A percentile compares a stretch with the other conserved stretches of the same genome.
These are phyloP conservation scores for Globisporangium paroecandrum DNA, from an alignment of 352 stramenopile species.

Conservation along the genomic window DNA sequence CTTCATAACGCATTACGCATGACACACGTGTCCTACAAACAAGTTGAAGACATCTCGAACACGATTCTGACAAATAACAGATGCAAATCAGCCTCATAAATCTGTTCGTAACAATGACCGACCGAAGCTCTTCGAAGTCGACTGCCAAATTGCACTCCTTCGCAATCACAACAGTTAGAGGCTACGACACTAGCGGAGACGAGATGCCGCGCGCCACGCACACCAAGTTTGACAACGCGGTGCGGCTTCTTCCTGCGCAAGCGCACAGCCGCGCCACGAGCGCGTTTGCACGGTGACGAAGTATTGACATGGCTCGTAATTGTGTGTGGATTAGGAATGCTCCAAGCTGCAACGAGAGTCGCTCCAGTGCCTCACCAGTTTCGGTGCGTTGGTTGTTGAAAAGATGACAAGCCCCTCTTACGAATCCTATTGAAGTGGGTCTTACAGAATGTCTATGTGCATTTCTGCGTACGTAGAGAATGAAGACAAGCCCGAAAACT, in stretches of 20 bases:
- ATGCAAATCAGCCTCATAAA: too few species aligned
- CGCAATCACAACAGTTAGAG: too few species aligned
- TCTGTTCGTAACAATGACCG: too few species aligned
- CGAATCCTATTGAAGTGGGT: neutral
- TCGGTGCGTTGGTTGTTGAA: neutral
- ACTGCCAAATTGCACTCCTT: too few species aligned
- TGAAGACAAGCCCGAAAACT: conserved; percentile 40
- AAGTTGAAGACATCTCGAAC: too few species aligned
- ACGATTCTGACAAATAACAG: too few species aligned
- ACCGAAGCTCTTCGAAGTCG: too few species aligned
- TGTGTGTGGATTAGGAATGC: conserved; percentile 40
- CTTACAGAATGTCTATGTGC: neutral
- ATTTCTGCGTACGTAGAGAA: conserved; percentile 31
- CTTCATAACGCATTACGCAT: too few species aligned
- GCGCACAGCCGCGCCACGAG: neutral
- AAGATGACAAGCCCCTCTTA: neutral
- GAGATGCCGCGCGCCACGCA: neutral
- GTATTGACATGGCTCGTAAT: neutral
- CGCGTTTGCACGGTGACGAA: too few species aligned
- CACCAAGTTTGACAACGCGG: conserved; percentile 49
- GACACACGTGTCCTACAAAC: too few species aligned
- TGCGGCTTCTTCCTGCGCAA: conserved; percentile 7
- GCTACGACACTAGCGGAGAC: neutral
- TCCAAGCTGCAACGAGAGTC: conserved; percentile 65
- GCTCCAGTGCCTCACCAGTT: conserved; percentile 63